Base-by-base conservation (phyloP, 164 flowering plant genomes). In the Stephania yunnanensis region DNA sequence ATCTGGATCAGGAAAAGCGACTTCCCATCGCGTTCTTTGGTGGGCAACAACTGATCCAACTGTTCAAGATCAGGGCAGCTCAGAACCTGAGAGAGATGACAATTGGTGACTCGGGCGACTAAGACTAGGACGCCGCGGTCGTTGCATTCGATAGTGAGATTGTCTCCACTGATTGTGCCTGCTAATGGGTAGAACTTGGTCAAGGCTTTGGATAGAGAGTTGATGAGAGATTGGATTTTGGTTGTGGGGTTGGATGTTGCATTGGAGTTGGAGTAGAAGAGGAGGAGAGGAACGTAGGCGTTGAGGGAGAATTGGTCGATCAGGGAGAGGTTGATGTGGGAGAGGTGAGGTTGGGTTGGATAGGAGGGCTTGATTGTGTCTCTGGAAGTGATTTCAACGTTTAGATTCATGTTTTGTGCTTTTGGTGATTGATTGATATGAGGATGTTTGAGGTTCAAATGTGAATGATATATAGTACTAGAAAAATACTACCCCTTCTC, bases 281-380 rank as follows among this genome's bases (percentile, higher is more conserved):
- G 72, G 53, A 46, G 11, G 52, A 70, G 10, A 2, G 52, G 69
- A 22, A 67, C 36, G 36, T 67, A 67, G 36, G 12, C 36, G 20
- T 29, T 29, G 13, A 2, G 15, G 13, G 22, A 29, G 25, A 67
- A 31, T 20, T 67, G 69, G 29, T 67, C 69, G 36, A 67, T 8
- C 10, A 67, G 25, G 36, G 25, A 67, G 5, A 67, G 25, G 6
- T 67, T 67, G 4, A 67, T 10, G 69, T 45, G 6, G 22, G 13
- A 11, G 42, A 67, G 69, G 36, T 67, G 25, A 22, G 29, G 5
- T 8, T 36, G 69, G 10, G 69, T 67, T 67, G 69, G 69, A 67
- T 45, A 67, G 29, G 69, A 67, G 6, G 69, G 69, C 36, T 67
- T 67, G 69, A 67, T 67, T 10, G 15, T 67, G 11, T 67, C 69